Conservation (phyloP, 2,329 filamentous ascomycete genomes). For the Zalaria sp. region DNA sequence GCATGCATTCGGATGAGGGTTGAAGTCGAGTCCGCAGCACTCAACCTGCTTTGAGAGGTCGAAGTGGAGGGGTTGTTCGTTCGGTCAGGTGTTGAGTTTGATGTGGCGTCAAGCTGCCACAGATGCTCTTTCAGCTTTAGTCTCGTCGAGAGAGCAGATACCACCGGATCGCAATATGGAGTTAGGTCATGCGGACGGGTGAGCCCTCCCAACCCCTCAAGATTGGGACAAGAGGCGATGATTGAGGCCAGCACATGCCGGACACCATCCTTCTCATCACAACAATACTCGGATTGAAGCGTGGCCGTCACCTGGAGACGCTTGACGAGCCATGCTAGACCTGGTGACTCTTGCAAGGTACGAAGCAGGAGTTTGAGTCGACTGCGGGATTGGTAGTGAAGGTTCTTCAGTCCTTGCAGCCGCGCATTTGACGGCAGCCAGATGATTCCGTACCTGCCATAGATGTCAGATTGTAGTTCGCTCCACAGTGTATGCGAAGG, state of each 20-base stretch:
- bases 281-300: too few relatives aligned
- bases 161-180: too few relatives aligned
- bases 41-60: too few relatives aligned
- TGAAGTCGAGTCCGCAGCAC: neutral
- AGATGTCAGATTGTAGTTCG: too few relatives aligned
- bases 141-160: too few relatives aligned
- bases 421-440: conserved; percentile 16
- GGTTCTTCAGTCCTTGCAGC: conserved; percentile 29
- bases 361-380: conserved; percentile 40
- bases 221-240: conserved; percentile 43
- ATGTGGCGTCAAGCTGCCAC: too few relatives aligned
- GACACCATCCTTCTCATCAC: too few relatives aligned
- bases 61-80: too few relatives aligned
- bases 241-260: conserved; percentile 14
- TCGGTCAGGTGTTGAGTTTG: too few relatives aligned
- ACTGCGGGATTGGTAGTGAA: conserved; percentile 23
- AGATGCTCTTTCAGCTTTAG: too few relatives aligned
- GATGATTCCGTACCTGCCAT: conserved; percentile 20
- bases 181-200: conserved; percentile 4
- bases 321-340: conserved; percentile 36
- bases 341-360: conserved; percentile 36
- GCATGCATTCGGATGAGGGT: conserved; percentile 22
- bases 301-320: conserved; percentile 31
- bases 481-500: too few relatives aligned
- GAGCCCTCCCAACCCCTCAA: conserved; percentile 41